phyloP scores from a whole-genome alignment of 1,284 basidiomycete genomes.

The Cystobasidium slooffiae region DNA sequence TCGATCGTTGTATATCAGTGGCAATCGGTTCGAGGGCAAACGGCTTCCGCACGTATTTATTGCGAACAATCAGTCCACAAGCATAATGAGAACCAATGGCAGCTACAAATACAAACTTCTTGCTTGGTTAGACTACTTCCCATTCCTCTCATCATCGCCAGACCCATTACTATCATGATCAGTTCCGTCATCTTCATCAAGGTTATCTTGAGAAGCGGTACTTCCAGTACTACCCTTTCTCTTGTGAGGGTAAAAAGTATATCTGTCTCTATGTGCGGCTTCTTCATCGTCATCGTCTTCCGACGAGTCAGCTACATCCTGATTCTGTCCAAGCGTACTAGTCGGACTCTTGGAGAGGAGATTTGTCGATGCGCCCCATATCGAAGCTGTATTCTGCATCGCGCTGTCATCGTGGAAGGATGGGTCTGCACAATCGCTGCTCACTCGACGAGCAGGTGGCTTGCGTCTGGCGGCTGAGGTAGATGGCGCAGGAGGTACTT shows the following conservation, averaged over 20 bases:
- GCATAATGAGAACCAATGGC: too few species aligned
- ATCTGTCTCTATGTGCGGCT: slow-evolving; percentile 3
- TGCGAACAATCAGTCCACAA: too few species aligned
- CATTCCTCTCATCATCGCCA: not conserved
- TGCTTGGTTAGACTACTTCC: too few species aligned
- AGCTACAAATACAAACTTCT: too few species aligned
- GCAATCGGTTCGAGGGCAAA: too few species aligned
- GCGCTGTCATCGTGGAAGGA: slow-evolving; percentile 8
- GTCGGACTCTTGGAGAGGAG: slow-evolving; percentile 20
- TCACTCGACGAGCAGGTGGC: not conserved
- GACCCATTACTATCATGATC: not conserved
- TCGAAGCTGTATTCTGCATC: slow-evolving; percentile 23
- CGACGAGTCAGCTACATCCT: slow-evolving; percentile 16
- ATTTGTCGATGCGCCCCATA: slow-evolving; percentile 21
- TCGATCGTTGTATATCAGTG: too few species aligned
- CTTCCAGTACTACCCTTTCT: slow-evolving; percentile 5
- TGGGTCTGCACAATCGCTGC: slow-evolving; percentile 20
- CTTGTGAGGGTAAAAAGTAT: slow-evolving; percentile 26
- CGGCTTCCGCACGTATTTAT: too few species aligned
- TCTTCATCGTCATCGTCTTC: slow-evolving; percentile 33
- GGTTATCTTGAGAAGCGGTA: not conserved
- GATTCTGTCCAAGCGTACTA: not conserved
- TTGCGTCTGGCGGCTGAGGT: not conserved
- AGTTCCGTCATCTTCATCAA: slow-evolving; percentile 2
- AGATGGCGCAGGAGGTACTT: not conserved